These are phyloP conservation scores for Didymella exigua DNA, from an alignment of 2,329 filamentous ascomycete species.

Conservation along the genomic window DNA sequence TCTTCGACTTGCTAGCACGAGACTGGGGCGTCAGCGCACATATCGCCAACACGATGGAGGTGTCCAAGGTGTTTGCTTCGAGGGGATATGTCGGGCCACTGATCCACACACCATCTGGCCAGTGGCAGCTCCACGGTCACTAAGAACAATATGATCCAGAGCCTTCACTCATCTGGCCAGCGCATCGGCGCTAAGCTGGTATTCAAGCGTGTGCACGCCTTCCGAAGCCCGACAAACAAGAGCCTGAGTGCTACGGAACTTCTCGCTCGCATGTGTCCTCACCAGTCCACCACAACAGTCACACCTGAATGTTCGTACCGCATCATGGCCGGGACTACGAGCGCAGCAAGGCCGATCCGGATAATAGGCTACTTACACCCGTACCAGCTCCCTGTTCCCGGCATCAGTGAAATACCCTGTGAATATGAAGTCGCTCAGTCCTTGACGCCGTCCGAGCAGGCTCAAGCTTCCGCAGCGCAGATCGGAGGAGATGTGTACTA, in stretches of 20 bases:
- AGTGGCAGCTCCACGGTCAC: neutral
- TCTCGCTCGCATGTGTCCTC: neutral
- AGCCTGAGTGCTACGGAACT: neutral
- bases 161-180: neutral
- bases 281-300: slow-evolving; percentile 1
- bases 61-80: neutral
- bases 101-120: neutral
- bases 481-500: neutral
- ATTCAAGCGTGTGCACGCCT: neutral
- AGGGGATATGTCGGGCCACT: neutral
- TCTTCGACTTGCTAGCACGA: neutral
- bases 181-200: neutral
- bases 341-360: neutral
- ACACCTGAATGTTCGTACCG: neutral
- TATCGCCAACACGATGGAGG: neutral
- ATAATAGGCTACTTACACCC: neutral
- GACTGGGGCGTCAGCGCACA: neutral
- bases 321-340: neutral
- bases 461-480: neutral
- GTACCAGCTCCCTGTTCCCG: neutral
- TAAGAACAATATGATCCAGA: neutral
- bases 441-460: neutral
- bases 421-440: neutral
- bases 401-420: neutral
- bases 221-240: neutral